Conservation (phyloP, 305 asterid species). For the Fraxinus baroniana region DNA sequence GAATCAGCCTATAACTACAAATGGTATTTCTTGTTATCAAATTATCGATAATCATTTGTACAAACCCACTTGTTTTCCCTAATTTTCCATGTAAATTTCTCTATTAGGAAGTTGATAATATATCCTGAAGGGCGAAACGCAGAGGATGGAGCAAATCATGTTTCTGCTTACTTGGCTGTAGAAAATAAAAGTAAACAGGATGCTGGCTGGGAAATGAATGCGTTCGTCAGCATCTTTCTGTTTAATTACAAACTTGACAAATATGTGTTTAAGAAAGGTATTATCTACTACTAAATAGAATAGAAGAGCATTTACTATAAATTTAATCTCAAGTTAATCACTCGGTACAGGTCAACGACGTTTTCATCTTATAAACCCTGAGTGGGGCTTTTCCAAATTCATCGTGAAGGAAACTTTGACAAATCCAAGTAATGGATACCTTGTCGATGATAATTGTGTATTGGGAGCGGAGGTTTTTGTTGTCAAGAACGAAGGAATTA, state of each 20-base stretch:
- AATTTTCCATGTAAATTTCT: no score
- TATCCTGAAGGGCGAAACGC: not conserved
- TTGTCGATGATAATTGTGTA: not conserved
- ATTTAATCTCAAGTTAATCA: no score
- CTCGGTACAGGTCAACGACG: not conserved
- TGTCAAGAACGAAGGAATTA: not conserved
- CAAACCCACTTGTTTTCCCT: no score
- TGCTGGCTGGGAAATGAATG: not conserved
- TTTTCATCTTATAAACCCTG: not conserved
- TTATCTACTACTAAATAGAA: not conserved
- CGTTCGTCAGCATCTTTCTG: not conserved
- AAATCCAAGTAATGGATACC: not conserved
- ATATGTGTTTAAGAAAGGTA: not conserved
- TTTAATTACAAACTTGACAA: not conserved
- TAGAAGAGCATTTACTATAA: not conserved
- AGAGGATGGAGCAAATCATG: not conserved
- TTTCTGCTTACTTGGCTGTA: constrained; percentile 10
- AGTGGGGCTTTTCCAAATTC: not conserved
- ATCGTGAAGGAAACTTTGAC: not conserved
- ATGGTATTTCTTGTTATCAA: not conserved
- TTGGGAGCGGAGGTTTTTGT: not conserved
- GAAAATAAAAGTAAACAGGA: not conserved
- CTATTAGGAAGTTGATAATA: constrained; percentile 24
- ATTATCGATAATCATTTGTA: no score
- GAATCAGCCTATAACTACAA: not conserved